Conservation (phyloP, 2,329 filamentous ascomycete species). For the Penicillium sp. region DNA sequence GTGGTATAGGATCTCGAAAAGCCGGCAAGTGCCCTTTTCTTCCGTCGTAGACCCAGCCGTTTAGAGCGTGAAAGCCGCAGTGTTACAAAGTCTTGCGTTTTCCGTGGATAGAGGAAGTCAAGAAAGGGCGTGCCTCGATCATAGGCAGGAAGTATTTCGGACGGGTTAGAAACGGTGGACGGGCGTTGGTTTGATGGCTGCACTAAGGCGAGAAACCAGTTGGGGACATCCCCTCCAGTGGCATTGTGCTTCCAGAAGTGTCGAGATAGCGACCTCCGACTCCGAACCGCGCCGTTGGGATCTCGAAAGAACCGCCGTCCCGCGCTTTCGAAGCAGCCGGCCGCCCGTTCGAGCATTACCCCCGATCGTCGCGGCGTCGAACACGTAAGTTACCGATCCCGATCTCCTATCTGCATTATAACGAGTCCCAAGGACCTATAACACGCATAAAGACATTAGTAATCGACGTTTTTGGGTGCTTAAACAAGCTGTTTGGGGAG, state of each 20-base stretch:
- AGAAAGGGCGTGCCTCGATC: constrained; percentile 28
- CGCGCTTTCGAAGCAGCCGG: constrained; percentile 48
- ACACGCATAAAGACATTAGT: neutral
- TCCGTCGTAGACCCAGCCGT: constrained; percentile 24
- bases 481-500: constrained; percentile 12
- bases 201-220: constrained; percentile 34
- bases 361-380: constrained; percentile 27
- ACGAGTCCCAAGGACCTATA: constrained; percentile 15
- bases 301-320: constrained; percentile 44
- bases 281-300: constrained; percentile 37
- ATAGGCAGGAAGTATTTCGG: constrained; percentile 8
- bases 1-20: constrained; percentile 28
- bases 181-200: constrained; percentile 18
- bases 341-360: constrained; percentile 51
- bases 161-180: constrained; percentile 13
- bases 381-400: constrained; percentile 24
- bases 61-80: constrained; percentile 24
- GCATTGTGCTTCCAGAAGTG: constrained; percentile 35
- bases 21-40: constrained; percentile 20
- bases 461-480: neutral
- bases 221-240: constrained; percentile 26
- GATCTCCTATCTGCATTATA: constrained; percentile 24
- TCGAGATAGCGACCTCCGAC: constrained; percentile 32
- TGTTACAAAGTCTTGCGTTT: constrained; percentile 22
- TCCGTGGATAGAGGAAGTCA: constrained; percentile 40